Percentiles rank a stretch among this genome's conserved stretches.
Evolutionary conservation across 345 rosid genomes (phyloP).

Genomic region (Firmiana major): DNA sequence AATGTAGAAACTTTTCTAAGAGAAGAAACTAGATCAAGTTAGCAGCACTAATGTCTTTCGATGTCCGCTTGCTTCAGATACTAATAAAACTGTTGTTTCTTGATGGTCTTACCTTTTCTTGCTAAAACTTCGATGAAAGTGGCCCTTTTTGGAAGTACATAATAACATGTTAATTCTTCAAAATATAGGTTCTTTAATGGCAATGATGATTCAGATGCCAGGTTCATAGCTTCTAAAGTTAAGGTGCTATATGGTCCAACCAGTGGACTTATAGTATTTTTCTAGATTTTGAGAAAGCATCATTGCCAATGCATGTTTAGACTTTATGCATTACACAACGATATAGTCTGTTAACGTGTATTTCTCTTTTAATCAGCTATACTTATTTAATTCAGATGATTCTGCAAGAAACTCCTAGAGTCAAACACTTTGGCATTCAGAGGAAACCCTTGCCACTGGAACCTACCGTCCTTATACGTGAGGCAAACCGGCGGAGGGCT

Average conservation of each 20-base stretch:
- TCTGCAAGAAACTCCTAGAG: slow-evolving; percentile 70
- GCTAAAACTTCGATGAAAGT: background rate
- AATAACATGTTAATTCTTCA: background rate
- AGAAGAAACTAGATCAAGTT: background rate
- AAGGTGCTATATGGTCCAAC: background rate
- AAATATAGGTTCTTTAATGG: background rate
- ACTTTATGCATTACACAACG: no score
- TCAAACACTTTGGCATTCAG: slow-evolving; percentile 82
- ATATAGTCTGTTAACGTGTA: background rate
- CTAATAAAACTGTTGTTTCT: background rate
- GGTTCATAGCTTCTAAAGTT: background rate
- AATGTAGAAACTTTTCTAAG: background rate
- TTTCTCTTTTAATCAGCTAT: background rate
- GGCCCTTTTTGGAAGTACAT: background rate
- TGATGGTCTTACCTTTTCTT: background rate
- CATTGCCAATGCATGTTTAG: background rate
- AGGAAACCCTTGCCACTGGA: slow-evolving; percentile 89
- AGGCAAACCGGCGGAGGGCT: slow-evolving; percentile 95
- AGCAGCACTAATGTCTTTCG: background rate
- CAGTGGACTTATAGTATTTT: background rate
- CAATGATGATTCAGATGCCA: background rate
- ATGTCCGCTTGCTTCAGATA: background rate
- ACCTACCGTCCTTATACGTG: slow-evolving; percentile 87
- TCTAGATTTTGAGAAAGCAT: slow-evolving; percentile 5
- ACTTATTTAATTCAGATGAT: slow-evolving; percentile 45